These are phyloP conservation scores for Pseudomassariella vexata DNA, from an alignment of 2,329 filamentous ascomycete genomes.

Conservation along the genomic window DNA sequence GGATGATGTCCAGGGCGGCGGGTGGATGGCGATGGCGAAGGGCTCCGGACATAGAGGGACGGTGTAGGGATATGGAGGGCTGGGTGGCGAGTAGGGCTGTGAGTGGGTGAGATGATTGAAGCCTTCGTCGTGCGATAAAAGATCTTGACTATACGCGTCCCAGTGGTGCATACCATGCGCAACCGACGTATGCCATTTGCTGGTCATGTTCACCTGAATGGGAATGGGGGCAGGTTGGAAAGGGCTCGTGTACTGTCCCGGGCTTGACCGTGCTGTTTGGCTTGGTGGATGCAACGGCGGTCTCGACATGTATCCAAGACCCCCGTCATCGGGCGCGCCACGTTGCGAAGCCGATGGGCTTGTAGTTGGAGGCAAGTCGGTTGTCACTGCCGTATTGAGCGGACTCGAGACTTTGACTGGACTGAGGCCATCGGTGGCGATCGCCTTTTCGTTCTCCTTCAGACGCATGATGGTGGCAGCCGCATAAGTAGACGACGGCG, in stretches of 20 bases:
- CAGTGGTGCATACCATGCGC: not conserved
- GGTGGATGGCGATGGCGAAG: slow-evolving; percentile 14
- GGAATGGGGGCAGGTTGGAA: slow-evolving; percentile 23
- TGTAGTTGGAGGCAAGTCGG: slow-evolving; percentile 7
- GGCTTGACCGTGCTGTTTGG: slow-evolving; percentile 19
- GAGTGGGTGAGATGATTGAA: slow-evolving; percentile 12
- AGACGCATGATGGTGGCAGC: slow-evolving; percentile 25
- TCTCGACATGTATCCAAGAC: slow-evolving; percentile 10
- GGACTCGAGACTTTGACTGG: slow-evolving; percentile 22
- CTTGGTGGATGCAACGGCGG: slow-evolving; percentile 11
- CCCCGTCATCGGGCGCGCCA: not conserved
- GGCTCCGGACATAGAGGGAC: slow-evolving; percentile 13
- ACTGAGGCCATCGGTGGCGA: slow-evolving; percentile 19
- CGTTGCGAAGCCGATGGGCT: slow-evolving; percentile 4
- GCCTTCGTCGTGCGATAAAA: slow-evolving; percentile 4
- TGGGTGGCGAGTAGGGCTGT: slow-evolving; percentile 12
- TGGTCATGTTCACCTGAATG: slow-evolving; percentile 20
- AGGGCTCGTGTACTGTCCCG: slow-evolving; percentile 16
- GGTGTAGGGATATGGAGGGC: slow-evolving; percentile 16
- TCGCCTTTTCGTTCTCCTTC: slow-evolving; percentile 19
- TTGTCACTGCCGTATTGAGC: slow-evolving; percentile 12
- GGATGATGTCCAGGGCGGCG: slow-evolving; percentile 15
- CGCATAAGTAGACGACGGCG: slow-evolving; percentile 25
- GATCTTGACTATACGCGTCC: slow-evolving; percentile 1
- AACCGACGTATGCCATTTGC: slow-evolving; percentile 15